Conservation (phyloP, 306 rosid species). For the Dryas octopetala region DNA sequence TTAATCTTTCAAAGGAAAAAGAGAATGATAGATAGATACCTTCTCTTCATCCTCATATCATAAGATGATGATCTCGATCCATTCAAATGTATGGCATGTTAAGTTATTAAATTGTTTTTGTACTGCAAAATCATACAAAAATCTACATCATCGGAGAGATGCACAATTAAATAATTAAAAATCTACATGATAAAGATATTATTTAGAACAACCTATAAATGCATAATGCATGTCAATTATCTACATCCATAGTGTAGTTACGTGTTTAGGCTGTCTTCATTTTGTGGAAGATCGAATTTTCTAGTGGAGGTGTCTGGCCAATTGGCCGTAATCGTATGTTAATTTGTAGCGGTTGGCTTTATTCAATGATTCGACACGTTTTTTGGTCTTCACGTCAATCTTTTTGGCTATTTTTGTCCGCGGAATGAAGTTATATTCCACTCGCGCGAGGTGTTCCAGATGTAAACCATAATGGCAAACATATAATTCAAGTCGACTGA, state of each 20-base stretch:
- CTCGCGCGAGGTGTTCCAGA: not conserved
- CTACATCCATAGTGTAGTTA: not conserved
- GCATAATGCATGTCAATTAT: no score
- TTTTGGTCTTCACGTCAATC: not conserved
- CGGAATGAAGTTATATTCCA: not conserved
- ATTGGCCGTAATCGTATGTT: not conserved
- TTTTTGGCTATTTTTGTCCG: conserved; percentile 5
- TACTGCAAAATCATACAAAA: no score
- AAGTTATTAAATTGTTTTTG: no score
- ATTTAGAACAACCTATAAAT: no score
- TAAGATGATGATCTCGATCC: no score
- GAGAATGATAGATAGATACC: not conserved
- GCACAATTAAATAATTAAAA: no score
- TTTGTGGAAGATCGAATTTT: not conserved
- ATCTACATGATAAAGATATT: no score
- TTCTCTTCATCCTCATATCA: no score
- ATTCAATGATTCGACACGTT: conserved; percentile 1
- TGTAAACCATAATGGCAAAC: not conserved
- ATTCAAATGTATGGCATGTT: no score
- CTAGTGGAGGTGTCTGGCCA: not conserved
- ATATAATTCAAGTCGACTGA: not conserved
- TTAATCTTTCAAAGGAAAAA: conserved; percentile 3
- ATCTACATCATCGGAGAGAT: no score
- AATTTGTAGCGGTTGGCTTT: not conserved
- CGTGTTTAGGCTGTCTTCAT: not conserved